Base-by-base conservation (phyloP, 139 green algal genomes). In the Picochlorum sp. region DNA sequence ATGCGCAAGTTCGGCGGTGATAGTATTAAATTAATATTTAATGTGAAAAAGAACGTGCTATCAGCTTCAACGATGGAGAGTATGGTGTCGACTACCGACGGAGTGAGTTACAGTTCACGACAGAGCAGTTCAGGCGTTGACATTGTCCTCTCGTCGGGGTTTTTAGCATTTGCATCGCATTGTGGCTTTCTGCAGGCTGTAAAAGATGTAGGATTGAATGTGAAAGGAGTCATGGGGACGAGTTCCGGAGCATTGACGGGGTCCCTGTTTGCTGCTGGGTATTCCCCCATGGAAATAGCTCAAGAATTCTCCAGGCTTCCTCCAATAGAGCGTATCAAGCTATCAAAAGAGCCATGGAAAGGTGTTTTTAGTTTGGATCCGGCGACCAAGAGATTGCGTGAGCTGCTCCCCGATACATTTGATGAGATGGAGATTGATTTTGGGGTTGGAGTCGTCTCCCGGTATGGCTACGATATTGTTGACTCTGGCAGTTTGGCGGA, bases 141-240 rank as follows among this genome's bases (percentile, higher is more conserved):
- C 65, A 52, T 96, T 1, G 83, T 94, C 0, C 77, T 96, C 2
- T 86, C 73, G 4, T 86, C 71, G 50, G 89, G 89, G 24, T 96
- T 96, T 63, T 64, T 96, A 37, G 85, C 88, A 1, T 96, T 96
- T 70, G 88, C 88, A 16, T 74, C 81, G 26, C 89, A 96, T 68
- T 92, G 45, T 50, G 65, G 70, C 18, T 77, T 77, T 62, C 37
- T 77, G 14, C 69, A 75, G 49, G 69, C 67, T 6, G 82, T 96
- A 2, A 75, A 90, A 16, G 86, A 94, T 59, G 82, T 87, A 15
- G 82, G 76, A 7, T 37, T 95, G 4, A 24, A 66, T 3, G 80
- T 96, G 2, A 71, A 58, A 3, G 85, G 83, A 4, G 73, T 96
- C 4, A 90, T 95, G 82, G 89, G 89, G 37, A 96, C 89, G 4